phyloP scores from a whole-genome alignment of 2,329 filamentous ascomycete genomes.

The Seiridium cupressi region DNA sequence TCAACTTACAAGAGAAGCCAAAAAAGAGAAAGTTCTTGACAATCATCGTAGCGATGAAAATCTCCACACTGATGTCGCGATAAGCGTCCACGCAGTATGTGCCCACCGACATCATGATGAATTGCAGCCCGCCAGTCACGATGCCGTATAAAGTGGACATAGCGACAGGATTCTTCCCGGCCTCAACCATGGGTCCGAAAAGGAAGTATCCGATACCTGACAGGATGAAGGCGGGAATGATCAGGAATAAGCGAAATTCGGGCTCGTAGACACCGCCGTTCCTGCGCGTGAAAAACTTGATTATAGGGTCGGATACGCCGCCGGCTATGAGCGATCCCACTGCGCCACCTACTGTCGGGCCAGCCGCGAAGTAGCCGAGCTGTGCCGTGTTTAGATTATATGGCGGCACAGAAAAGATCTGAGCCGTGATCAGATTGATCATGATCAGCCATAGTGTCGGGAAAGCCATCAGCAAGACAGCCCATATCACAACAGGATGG shows the following conservation, averaged over 20 bases:
- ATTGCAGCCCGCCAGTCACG: not conserved
- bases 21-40: not conserved
- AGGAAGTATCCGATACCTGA: not conserved
- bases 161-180: not conserved
- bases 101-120: not conserved
- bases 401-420: not conserved
- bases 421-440: not conserved
- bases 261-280: not conserved
- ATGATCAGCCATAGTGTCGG: not conserved
- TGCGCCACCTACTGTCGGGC: not conserved
- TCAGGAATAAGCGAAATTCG: not conserved
- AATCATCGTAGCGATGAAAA: not conserved
- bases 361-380: not conserved
- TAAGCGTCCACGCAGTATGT: not conserved
- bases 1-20: not conserved
- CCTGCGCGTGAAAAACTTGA: not conserved
- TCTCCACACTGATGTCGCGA: not conserved
- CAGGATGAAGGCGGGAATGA: not conserved
- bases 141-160: not conserved
- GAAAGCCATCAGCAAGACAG: not conserved
- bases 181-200: not conserved
- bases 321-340: not conserved
- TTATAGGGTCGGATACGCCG: not conserved
- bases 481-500: not conserved
- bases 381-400: not conserved